Percentiles rank a stretch among this genome's conserved stretches.
These are phyloP conservation scores for Nidula niveotomentosa DNA, from an alignment of 1,284 basidiomycete genomes.

Conservation along the genomic window DNA sequence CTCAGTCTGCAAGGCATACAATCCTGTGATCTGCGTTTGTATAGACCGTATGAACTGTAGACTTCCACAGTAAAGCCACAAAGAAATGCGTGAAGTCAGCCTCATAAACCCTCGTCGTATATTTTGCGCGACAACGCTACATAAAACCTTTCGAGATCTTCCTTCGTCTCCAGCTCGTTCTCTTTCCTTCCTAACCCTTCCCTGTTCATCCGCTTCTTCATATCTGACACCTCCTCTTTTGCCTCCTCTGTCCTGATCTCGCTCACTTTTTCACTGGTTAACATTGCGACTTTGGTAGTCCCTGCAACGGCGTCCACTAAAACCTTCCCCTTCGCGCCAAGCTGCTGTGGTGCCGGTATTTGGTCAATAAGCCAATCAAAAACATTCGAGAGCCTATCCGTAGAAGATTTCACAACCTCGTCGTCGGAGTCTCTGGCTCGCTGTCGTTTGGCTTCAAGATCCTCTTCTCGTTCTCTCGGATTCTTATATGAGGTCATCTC, in stretches of 20 bases:
- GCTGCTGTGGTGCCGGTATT: slow-evolving; percentile 42
- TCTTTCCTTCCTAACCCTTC: slow-evolving; percentile 26
- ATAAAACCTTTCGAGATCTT: slow-evolving; percentile 76
- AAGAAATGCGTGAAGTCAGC: too few species aligned
- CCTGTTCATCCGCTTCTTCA: slow-evolving; percentile 26
- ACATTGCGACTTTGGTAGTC: slow-evolving; percentile 1
- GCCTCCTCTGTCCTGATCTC: background rate
- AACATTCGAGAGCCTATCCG: slow-evolving; percentile 68
- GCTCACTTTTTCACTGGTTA: background rate
- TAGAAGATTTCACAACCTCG: slow-evolving; percentile 61
- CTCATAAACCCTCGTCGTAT: slow-evolving; percentile 77
- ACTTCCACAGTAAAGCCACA: too few species aligned
- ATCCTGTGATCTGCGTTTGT: too few species aligned
- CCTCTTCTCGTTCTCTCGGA: background rate
- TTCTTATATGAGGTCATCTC: slow-evolving; percentile 6
- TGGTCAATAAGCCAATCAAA: slow-evolving; percentile 80
- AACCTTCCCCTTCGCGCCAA: slow-evolving; percentile 15
- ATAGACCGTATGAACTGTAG: background rate
- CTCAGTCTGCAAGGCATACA: too few species aligned
- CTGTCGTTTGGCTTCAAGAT: background rate
- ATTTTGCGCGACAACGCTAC: slow-evolving; percentile 74
- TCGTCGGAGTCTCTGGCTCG: slow-evolving; percentile 31
- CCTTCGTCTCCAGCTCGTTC: slow-evolving; percentile 56
- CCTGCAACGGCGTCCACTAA: slow-evolving; percentile 8
- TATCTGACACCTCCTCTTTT: slow-evolving; percentile 9